Evolutionary conservation across 495 filamentous ascomycete species (phyloP).

Genomic region (Aspergillus panamensis): DNA sequence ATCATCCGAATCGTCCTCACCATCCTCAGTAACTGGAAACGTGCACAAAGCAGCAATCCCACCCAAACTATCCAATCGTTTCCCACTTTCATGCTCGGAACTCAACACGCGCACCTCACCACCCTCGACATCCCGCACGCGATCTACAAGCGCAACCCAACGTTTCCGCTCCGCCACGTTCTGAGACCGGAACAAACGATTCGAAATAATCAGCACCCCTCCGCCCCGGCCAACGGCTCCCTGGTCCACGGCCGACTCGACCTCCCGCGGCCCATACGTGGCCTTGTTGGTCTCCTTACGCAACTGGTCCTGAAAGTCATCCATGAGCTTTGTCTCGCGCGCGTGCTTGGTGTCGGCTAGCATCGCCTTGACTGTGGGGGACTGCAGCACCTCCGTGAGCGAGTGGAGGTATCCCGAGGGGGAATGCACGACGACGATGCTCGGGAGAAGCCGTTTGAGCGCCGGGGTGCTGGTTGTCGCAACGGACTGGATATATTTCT

Average conservation of each 20-base stretch:
- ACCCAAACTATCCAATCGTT: slow-evolving; percentile 76
- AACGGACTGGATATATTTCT: slow-evolving; percentile 69
- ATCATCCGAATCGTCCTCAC: slow-evolving; percentile 35
- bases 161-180: slow-evolving; percentile 73
- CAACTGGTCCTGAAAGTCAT: slow-evolving; percentile 74
- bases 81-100: slow-evolving; percentile 91
- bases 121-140: slow-evolving; percentile 76
- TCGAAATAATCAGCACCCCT: slow-evolving; percentile 79
- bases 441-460: slow-evolving; percentile 62
- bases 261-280: slow-evolving; percentile 86
- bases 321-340: slow-evolving; percentile 79
- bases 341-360: slow-evolving; percentile 84
- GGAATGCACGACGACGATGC: slow-evolving; percentile 75
- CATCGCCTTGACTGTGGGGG: slow-evolving; percentile 66
- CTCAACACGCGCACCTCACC: slow-evolving; percentile 87
- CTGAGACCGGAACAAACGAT: slow-evolving; percentile 78
- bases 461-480: slow-evolving; percentile 54
- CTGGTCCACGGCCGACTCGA: slow-evolving; percentile 80
- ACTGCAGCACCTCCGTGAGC: slow-evolving; percentile 80
- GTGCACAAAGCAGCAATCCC: slow-evolving; percentile 88
- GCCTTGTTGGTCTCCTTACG: slow-evolving; percentile 84
- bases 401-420: slow-evolving; percentile 80
- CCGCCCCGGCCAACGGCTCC: slow-evolving; percentile 86
- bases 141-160: slow-evolving; percentile 85
- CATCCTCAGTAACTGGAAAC: slow-evolving; percentile 73